Conservation (phyloP, 1,139 yeast genomes). For the Geotrichum bryndzae region DNA sequence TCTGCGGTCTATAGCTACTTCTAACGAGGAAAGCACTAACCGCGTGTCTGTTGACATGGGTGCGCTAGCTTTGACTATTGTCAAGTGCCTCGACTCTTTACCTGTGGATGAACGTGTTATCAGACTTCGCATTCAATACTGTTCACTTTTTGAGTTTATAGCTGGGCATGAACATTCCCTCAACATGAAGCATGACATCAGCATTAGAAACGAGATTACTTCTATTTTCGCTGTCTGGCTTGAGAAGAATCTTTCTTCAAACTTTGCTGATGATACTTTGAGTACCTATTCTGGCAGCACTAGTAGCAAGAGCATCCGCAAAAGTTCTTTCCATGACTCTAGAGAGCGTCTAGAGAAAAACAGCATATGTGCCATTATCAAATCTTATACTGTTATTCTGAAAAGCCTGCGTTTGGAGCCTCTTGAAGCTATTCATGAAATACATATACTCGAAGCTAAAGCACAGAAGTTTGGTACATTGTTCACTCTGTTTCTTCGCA, state of each 20-base stretch:
- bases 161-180: constrained; percentile 39
- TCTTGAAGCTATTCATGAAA: constrained; percentile 38
- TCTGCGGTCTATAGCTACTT: constrained; percentile 39
- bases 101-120: constrained; percentile 40
- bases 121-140: constrained; percentile 51
- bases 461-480: constrained; percentile 65
- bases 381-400: constrained; percentile 24
- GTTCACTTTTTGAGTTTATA: constrained; percentile 49
- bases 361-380: constrained; percentile 26
- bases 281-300: background rate
- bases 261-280: constrained; percentile 7
- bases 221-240: constrained; percentile 62
- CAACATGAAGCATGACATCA: constrained; percentile 48
- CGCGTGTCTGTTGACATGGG: constrained; percentile 40
- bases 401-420: constrained; percentile 33
- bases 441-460: constrained; percentile 53
- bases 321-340: constrained; percentile 1
- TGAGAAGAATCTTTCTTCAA: constrained; percentile 29
- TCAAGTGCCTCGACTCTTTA: constrained; percentile 36
- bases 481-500: constrained; percentile 64
- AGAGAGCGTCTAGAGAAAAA: constrained; percentile 24
- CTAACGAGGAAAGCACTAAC: constrained; percentile 36
- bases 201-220: constrained; percentile 57
- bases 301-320: constrained; percentile 3
- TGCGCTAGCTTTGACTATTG: constrained; percentile 36